Evolutionary conservation across 305 asterid genomes (phyloP).

Genomic region (Fraxinus dipetala): DNA sequence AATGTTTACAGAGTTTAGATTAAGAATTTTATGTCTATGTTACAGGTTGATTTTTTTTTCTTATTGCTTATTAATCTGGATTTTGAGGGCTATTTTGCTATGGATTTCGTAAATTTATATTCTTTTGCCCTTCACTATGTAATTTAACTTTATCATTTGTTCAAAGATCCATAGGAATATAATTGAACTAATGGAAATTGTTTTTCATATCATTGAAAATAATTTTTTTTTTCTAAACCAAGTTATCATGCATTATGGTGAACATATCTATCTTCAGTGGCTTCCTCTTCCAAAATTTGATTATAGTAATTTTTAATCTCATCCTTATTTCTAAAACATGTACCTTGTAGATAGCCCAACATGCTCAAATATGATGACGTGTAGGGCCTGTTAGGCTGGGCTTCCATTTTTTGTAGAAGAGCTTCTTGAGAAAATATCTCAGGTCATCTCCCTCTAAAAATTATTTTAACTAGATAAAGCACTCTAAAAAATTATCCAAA

Average conservation of each 20-base stretch:
- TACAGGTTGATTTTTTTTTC: neutral
- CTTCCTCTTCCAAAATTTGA: neutral
- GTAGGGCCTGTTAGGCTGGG: neutral
- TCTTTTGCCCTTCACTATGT: neutral
- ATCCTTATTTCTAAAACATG: neutral
- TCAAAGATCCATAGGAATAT: neutral
- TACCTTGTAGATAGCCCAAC: neutral
- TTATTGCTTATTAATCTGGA: neutral
- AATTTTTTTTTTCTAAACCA: neutral
- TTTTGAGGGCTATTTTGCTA: neutral
- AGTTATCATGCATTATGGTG: neutral
- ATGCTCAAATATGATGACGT: neutral
- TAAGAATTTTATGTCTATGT: neutral
- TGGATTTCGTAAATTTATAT: neutral
- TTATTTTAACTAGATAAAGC: neutral
- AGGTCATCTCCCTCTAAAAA: neutral
- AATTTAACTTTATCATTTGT: neutral
- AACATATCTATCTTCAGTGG: neutral
- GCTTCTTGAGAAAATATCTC: neutral
- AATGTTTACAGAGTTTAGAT: neutral
- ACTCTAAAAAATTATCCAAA: neutral
- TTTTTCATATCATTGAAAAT: neutral
- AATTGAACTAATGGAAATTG: neutral
- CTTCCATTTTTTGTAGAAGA: neutral
- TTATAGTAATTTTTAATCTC: neutral